Percentiles rank a stretch among this genome's conserved stretches.
phyloP scores from a whole-genome alignment of 441 rosid species.

The Jatropha multifida region DNA sequence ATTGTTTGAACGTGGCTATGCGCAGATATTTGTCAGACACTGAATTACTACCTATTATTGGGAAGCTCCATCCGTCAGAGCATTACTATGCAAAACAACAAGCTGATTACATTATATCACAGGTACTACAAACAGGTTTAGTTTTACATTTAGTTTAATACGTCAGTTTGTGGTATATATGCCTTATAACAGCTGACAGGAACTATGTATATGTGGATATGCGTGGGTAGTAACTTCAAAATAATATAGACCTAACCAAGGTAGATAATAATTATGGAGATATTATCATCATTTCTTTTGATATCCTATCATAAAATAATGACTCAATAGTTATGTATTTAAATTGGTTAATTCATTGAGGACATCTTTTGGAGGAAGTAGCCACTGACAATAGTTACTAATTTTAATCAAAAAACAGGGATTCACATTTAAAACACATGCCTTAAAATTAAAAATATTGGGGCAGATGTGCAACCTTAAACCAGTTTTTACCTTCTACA shows the following conservation, averaged over 20 bases:
- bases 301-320: background rate
- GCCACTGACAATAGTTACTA: background rate
- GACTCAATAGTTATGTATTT: background rate
- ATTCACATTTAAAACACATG: background rate
- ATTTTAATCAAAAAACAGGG: background rate
- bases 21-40: conserved; percentile 61
- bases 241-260: background rate
- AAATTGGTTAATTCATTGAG: background rate
- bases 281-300: background rate
- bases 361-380: background rate
- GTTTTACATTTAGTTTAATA: background rate
- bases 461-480: background rate
- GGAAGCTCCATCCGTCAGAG: conserved; percentile 91
- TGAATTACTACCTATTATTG: conserved; percentile 72
- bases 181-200: background rate
- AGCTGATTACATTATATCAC: conserved; percentile 81
- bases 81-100: conserved; percentile 92
- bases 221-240: background rate
- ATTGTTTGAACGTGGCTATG: conserved; percentile 17
- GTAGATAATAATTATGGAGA: background rate
- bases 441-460: background rate
- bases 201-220: background rate
- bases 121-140: conserved; percentile 42
- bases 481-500: background rate
- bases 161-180: background rate